A percentile compares a stretch with the other conserved stretches of the same genome.
These are phyloP conservation scores for Arabis hirsuta DNA, from an alignment of 345 rosid species.

Conservation along the genomic window DNA sequence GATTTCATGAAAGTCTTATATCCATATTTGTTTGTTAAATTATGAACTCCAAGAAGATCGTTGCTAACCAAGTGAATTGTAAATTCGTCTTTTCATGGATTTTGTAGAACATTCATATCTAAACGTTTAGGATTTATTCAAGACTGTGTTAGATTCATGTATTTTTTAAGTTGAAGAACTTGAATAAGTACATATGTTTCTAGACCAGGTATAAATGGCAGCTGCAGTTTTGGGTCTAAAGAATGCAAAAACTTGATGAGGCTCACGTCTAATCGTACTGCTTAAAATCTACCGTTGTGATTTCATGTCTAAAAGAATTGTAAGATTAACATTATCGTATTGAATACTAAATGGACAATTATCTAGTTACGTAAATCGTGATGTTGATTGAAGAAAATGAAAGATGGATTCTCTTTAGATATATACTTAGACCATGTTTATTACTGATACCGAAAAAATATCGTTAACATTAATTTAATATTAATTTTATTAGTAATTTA, in stretches of 20 bases:
- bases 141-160: conserved; percentile 3
- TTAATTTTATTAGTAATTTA: too few relatives aligned
- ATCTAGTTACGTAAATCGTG: background rate
- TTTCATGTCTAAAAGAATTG: background rate
- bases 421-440: too few relatives aligned
- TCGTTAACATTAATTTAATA: too few relatives aligned
- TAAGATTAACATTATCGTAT: background rate
- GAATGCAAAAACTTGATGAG: background rate
- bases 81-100: background rate
- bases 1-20: too few relatives aligned
- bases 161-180: background rate
- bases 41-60: background rate
- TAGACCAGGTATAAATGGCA: conserved; percentile 3
- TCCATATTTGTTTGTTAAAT: too few relatives aligned
- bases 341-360: background rate
- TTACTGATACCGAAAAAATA: too few relatives aligned
- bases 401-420: conserved; percentile 17
- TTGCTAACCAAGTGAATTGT: background rate
- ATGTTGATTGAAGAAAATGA: conserved; percentile 14
- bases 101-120: background rate
- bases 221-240: background rate
- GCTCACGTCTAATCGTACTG: background rate
- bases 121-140: background rate
- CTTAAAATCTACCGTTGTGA: conserved; percentile 4
- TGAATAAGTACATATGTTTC: background rate